These are phyloP conservation scores for Crithidia sp. DNA, from an alignment of 208 protist genomes.

Conservation along the genomic window DNA sequence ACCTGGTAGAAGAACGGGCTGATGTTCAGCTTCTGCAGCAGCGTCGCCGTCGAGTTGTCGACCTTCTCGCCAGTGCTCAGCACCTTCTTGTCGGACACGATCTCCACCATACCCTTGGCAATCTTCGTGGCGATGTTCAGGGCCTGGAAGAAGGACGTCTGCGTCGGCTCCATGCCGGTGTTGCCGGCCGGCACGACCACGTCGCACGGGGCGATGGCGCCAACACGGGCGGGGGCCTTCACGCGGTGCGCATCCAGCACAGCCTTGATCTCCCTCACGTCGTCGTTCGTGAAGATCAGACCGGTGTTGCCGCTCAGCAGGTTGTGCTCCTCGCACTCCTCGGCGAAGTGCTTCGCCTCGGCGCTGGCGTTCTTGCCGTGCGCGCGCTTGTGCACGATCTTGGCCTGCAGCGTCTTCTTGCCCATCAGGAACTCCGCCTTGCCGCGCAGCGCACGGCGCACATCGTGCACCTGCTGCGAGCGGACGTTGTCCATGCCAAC, in stretches of 20 bases:
- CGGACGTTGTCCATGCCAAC: conserved; percentile 98
- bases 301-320: conserved; percentile 96
- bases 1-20: conserved; percentile 99
- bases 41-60: conserved; percentile 96
- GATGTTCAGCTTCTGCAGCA: conserved; percentile 99
- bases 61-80: conserved; percentile 97
- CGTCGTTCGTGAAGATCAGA: conserved; percentile 98
- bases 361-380: conserved; percentile 49
- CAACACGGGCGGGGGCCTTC: conserved; percentile 96
- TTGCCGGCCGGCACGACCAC: conserved; percentile 96
- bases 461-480: conserved; percentile 97
- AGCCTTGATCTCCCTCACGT: conserved; percentile 87
- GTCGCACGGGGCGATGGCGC: conserved; percentile 96
- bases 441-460: conserved; percentile 95
- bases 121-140: conserved; percentile 99
- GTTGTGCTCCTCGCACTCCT: conserved; percentile 54
- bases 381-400: conserved; percentile 89
- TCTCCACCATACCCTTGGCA: conserved; percentile 98
- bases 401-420: conserved; percentile 99
- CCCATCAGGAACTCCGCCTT: conserved; percentile 97
- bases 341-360: conserved; percentile 66
- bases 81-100: conserved; percentile 96
- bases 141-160: conserved; percentile 99
- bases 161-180: conserved; percentile 98
- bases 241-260: conserved; percentile 91